Percentiles rank a stretch among this genome's conserved stretches.
phyloP scores from a whole-genome alignment of 139 green algal genomes.

The Chlorella sp. region DNA sequence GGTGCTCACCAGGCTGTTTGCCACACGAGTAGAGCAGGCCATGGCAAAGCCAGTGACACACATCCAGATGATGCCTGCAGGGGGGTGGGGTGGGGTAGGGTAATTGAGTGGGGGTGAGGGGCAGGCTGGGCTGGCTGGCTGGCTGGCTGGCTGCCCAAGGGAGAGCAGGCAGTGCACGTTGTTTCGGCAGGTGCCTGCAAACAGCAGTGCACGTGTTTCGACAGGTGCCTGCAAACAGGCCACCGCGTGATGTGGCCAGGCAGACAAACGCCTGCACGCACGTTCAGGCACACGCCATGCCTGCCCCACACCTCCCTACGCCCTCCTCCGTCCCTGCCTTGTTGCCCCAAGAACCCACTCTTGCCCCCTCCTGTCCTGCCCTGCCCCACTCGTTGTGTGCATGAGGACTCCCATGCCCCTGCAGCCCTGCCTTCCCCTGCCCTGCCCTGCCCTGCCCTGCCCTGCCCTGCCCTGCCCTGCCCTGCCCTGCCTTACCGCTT shows the following conservation, averaged over 20 bases:
- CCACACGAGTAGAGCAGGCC: conserved; percentile 1
- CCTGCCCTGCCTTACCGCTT: neutral
- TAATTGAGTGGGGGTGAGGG: neutral
- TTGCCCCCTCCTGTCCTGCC: too few species aligned
- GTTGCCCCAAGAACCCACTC: too few species aligned
- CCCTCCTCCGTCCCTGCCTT: too few species aligned
- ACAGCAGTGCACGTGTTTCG: too few species aligned
- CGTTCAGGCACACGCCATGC: neutral
- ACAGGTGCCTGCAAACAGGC: too few species aligned
- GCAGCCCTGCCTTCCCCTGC: too few species aligned
- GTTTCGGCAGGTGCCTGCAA: neutral
- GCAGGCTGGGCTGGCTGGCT: neutral
- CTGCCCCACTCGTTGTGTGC: too few species aligned
- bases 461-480: too few species aligned
- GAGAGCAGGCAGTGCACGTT: neutral
- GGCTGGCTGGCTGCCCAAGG: neutral
- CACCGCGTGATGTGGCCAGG: too few species aligned
- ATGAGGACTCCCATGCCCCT: too few species aligned
- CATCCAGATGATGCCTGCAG: conserved; percentile 28
- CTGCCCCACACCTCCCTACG: neutral
- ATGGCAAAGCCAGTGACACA: neutral
- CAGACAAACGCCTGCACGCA: neutral
- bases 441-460: too few species aligned
- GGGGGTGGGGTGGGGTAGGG: neutral
- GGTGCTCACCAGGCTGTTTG: conserved; percentile 6